A percentile compares a stretch with the other conserved stretches of the same genome.
Conservation (phyloP, 2,329 filamentous ascomycete genomes). For the Chaetomium globosum region DNA sequence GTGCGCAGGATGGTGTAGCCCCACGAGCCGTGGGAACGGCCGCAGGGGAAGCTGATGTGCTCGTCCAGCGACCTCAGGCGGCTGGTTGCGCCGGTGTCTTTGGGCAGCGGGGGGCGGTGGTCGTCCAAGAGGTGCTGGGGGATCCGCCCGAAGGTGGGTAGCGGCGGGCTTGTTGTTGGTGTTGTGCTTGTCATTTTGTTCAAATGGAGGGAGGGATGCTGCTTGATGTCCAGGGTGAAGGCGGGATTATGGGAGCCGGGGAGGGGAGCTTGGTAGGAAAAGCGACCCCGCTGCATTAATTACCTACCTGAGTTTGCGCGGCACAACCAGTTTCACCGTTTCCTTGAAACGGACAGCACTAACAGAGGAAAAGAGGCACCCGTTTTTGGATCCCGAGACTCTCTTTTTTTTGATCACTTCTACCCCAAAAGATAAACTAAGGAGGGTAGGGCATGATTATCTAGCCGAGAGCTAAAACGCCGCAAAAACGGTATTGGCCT, state of each 20-base stretch:
- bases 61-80: background rate
- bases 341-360: too few species aligned
- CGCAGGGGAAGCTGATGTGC: background rate
- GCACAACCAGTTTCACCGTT: too few species aligned
- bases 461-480: too few species aligned
- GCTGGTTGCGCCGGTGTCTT: background rate
- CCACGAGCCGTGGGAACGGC: conserved; percentile 8
- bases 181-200: conserved; percentile 3
- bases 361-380: too few species aligned
- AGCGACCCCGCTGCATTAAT: background rate
- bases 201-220: background rate
- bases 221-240: too few species aligned
- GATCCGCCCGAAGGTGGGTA: conserved; percentile 12
- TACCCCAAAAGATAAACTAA: too few species aligned
- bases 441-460: too few species aligned
- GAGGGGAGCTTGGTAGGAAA: background rate
- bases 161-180: conserved; percentile 4
- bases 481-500: too few species aligned
- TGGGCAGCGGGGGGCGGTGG: background rate
- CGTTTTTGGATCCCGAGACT: too few species aligned
- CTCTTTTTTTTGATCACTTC: too few species aligned
- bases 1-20: conserved; percentile 14
- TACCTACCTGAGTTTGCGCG: background rate
- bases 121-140: background rate
- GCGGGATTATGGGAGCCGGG: background rate